Percentiles rank a stretch among this genome's conserved stretches.
Evolutionary conservation across 2,329 filamentous ascomycete genomes (phyloP).

Genomic region (Monosporascus sp.): DNA sequence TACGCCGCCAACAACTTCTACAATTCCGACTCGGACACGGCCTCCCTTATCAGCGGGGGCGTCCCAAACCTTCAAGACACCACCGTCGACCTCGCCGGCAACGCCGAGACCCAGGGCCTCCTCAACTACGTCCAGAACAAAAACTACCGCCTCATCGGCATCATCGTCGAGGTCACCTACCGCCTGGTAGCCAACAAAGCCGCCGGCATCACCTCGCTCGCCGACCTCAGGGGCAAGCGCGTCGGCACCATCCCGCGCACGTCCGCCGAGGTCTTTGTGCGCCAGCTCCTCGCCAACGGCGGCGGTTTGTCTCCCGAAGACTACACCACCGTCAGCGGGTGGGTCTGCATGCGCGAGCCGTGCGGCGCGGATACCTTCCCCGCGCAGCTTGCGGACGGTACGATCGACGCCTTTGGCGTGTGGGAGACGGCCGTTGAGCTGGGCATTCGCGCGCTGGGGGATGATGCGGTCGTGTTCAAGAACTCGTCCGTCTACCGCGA

Average conservation of each 20-base stretch:
- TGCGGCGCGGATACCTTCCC: slow-evolving; percentile 26
- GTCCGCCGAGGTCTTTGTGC: slow-evolving; percentile 29
- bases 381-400: slow-evolving; percentile 18
- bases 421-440: slow-evolving; percentile 31
- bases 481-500: slow-evolving; percentile 27
- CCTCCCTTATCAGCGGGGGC: slow-evolving; percentile 23
- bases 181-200: slow-evolving; percentile 26
- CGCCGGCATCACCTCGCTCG: slow-evolving; percentile 18
- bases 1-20: no score
- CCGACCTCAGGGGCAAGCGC: slow-evolving; percentile 27
- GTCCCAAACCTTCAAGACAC: slow-evolving; percentile 23
- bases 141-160: slow-evolving; percentile 27
- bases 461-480: slow-evolving; percentile 23
- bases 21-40: no score
- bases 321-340: slow-evolving; percentile 23
- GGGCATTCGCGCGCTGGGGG: slow-evolving; percentile 20
- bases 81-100: slow-evolving; percentile 26
- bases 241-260: slow-evolving; percentile 27
- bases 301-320: slow-evolving; percentile 19
- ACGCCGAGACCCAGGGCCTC: slow-evolving; percentile 31
- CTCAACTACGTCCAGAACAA: slow-evolving; percentile 24
- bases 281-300: slow-evolving; percentile 21
- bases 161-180: slow-evolving; percentile 28
- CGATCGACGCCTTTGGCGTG: slow-evolving; percentile 28
- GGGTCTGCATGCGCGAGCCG: slow-evolving; percentile 23